These are phyloP conservation scores for Hypoxylon cercidicola DNA, from an alignment of 495 filamentous ascomycete genomes.

Conservation along the genomic window DNA sequence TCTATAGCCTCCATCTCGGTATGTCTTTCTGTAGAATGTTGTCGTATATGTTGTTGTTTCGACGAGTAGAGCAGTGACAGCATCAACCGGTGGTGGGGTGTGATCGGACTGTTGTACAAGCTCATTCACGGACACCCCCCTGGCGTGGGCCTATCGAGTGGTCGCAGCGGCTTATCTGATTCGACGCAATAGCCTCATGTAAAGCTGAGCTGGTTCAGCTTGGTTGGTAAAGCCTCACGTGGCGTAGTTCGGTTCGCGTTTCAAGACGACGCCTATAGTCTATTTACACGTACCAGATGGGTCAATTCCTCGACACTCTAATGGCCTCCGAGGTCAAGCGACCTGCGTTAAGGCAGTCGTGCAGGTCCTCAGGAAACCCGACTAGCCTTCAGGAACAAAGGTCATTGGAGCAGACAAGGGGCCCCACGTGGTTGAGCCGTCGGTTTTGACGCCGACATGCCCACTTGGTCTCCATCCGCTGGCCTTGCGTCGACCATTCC, in stretches of 20 bases:
- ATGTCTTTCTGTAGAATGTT: constrained; percentile 7
- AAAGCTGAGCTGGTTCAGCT: constrained; percentile 35
- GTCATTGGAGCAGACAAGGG: constrained; percentile 22
- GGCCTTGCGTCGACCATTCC: constrained; percentile 9
- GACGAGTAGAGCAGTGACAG: constrained; percentile 38
- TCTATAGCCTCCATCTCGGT: constrained; percentile 45
- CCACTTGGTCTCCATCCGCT: constrained; percentile 29
- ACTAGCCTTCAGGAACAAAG: constrained; percentile 10
- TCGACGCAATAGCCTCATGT: constrained; percentile 24
- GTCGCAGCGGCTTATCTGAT: constrained; percentile 20
- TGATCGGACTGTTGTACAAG: constrained; percentile 24
- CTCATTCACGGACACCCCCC: constrained; percentile 6
- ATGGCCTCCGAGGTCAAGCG: constrained; percentile 19
- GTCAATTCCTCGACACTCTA: constrained; percentile 19
- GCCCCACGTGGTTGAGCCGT: constrained; percentile 17
- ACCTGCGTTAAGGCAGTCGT: constrained; percentile 35
- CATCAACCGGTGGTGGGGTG: constrained; percentile 31
- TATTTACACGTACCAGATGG: constrained; percentile 29
- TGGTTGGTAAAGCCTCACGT: constrained; percentile 39
- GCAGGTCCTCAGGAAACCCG: constrained; percentile 29
- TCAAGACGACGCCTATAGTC: constrained; percentile 28
- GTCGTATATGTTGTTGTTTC: constrained; percentile 11
- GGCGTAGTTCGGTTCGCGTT: constrained; percentile 37
- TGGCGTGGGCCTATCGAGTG: constrained; percentile 12
- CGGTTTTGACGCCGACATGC: constrained; percentile 14